phyloP scores from a whole-genome alignment of 176 grass and related monocot species.

The Avena sativa region DNA sequence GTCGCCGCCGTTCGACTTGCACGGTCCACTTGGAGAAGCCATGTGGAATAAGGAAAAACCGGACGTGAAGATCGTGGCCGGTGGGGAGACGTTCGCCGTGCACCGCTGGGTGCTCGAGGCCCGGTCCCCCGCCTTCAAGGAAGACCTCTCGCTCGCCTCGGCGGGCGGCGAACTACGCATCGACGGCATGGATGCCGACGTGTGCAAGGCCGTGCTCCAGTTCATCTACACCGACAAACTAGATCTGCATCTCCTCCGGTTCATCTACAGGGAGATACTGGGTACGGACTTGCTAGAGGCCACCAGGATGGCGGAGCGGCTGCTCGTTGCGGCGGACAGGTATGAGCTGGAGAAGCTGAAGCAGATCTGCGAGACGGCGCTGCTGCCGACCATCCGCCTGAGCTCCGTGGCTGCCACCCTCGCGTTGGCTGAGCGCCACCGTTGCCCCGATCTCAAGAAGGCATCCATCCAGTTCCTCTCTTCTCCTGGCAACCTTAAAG shows the following conservation, averaged over 20 bases:
- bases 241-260: neutral
- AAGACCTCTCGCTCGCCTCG: neutral
- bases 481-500: neutral
- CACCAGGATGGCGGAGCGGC: neutral
- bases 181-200: neutral
- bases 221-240: neutral
- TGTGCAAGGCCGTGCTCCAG: conserved; percentile 11
- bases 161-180: neutral
- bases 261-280: neutral
- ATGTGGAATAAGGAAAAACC: neutral
- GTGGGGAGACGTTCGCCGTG: neutral
- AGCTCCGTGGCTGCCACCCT: neutral
- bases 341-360: neutral
- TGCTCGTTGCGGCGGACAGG: neutral
- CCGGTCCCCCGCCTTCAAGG: neutral
- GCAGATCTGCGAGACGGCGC: neutral
- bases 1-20: neutral
- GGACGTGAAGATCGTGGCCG: neutral
- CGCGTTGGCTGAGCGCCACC: neutral
- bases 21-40: neutral
- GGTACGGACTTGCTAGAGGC: neutral
- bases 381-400: neutral
- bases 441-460: neutral
- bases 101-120: neutral
- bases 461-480: conserved; percentile 3